These are phyloP conservation scores for Vigna trinervia DNA, from an alignment of 306 rosid genomes.

Conservation along the genomic window DNA sequence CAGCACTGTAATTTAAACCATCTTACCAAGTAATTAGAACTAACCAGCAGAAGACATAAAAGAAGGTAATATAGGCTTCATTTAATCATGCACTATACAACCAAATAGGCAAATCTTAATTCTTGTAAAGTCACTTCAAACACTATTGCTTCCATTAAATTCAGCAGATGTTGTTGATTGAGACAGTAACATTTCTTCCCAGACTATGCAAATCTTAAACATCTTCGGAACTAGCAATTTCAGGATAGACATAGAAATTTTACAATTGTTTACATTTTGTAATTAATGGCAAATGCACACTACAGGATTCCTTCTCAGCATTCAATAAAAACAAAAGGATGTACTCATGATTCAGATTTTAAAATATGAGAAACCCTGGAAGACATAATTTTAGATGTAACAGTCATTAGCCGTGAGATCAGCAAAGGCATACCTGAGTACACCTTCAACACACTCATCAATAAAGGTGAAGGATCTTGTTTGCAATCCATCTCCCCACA, in stretches of 20 bases:
- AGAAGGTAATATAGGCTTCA: conserved; percentile 2
- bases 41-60: neutral
- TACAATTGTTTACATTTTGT: neutral
- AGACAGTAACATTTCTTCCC: conserved; percentile 22
- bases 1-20: neutral
- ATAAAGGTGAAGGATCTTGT: conserved; percentile 97
- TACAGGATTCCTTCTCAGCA: conserved; percentile 9
- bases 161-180: conserved; percentile 7
- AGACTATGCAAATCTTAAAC: neutral
- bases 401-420: conserved; percentile 13
- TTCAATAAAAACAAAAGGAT: neutral
- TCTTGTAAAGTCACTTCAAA: conserved; percentile 7
- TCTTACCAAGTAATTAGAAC: conserved; percentile 21
- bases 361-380: conserved; percentile 7
- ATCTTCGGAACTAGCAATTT: conserved; percentile 7
- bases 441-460: conserved; percentile 99
- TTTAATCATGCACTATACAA: neutral
- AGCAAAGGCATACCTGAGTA: conserved; percentile 70
- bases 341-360: conserved; percentile 20
- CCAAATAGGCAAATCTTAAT: conserved; percentile 10
- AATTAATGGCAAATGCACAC: conserved; percentile 16
- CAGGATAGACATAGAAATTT: conserved; percentile 25
- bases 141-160: conserved; percentile 3
- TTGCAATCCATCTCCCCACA: conserved; percentile 99
- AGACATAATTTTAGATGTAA: conserved; percentile 1